Conservation (phyloP, 192 early-diverging fungal genomes). For the Linnemannia exigua region DNA sequence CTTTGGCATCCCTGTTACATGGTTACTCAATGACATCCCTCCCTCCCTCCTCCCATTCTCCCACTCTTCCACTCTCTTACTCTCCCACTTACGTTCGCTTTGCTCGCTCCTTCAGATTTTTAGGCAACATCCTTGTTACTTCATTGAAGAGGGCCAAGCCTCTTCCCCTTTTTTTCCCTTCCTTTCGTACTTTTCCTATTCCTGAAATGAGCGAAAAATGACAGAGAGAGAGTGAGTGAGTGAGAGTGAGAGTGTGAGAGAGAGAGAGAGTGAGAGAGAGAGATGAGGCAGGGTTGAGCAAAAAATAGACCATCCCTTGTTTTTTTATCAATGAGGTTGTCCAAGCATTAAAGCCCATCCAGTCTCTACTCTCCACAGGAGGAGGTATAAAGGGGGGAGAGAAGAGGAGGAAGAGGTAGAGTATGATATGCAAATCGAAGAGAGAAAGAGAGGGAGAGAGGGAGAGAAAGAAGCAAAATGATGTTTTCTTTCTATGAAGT, state of each 20-base stretch:
- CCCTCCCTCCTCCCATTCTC: no score
- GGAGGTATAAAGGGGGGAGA: background rate
- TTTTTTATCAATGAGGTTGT: background rate
- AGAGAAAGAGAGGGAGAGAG: no score
- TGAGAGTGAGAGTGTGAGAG: background rate
- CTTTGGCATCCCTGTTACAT: no score
- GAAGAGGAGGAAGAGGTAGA: background rate
- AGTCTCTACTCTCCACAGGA: constrained; percentile 9
- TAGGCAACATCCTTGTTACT: no score
- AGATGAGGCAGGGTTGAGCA: background rate
- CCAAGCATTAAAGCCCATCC: background rate
- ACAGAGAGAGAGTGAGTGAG: background rate
- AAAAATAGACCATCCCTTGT: background rate
- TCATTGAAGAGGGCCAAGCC: no score
- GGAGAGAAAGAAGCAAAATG: background rate
- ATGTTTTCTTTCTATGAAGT: background rate
- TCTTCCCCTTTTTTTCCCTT: background rate
- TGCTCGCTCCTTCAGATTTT: no score
- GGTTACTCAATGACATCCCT: no score
- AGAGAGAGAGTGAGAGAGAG: background rate
- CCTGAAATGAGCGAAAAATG: background rate
- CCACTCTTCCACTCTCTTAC: no score
- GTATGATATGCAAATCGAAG: background rate
- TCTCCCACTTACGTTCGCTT: no score
- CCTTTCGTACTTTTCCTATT: background rate